Base-by-base conservation (phyloP, 129 eudicot species). In the Rutidosis leptorrhynchoides region DNA sequence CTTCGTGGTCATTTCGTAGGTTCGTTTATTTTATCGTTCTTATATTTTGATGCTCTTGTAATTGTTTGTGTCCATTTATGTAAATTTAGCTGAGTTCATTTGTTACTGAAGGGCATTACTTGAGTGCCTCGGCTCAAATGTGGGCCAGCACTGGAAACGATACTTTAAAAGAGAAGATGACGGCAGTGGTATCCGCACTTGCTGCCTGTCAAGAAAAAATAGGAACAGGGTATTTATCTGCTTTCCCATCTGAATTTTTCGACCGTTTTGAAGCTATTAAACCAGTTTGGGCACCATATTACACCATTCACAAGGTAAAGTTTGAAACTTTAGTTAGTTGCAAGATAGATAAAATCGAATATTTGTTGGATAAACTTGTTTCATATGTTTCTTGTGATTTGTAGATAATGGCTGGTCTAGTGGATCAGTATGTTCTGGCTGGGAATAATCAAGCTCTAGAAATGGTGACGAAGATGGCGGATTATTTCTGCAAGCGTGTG, bases 1-100 rank as follows among this genome's bases (percentile, higher is more conserved):
- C 87, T 92, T 59, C 96, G 95, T 11, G 95, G 98, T 24, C 98
- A 92, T 81, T 92, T 88, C 64, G 96, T 92, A 26, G 98, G 98
- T 85, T 42, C 24, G 94, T 81, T 77, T 53, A 1, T n/a, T 65
- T 65, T 7, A 49, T 51, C 7, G 28, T 12, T 48, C 11, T 43
- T 54, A 52, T 33, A 58, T 64, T 35, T 52, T 64, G 62, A 61
- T 48, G 32, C 30, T 59, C 25, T 21, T 32, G 10, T 58, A 43
- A 21, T 22, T 33, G 6, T 22, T 69, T n/a, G 52, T 70, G 66
- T 58, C 19, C 21, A 21, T 58, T 45, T 70, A 40, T 58, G 45
- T 19, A 5, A 5, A 49, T 32, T 1, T 42, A 43, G 28, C 55
- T 46, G 53, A 46, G 21, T 46, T 70, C 43, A 16, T 8, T 19